Percentiles rank a stretch among this genome's conserved stretches.
phyloP scores from a whole-genome alignment of 306 rosid species.

The Clitoria ternatea region DNA sequence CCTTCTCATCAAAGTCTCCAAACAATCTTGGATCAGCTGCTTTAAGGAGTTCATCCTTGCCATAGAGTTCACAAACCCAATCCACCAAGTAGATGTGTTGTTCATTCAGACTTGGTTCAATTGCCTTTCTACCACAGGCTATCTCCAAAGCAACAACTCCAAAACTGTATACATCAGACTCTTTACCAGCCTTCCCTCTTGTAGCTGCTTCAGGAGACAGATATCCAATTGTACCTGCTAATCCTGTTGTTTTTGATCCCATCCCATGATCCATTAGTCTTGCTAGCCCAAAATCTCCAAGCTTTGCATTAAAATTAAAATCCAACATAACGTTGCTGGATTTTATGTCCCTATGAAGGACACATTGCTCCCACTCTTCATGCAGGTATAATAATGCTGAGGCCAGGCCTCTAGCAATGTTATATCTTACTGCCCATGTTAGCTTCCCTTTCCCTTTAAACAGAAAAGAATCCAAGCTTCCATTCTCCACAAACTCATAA shows the following conservation, averaged over 20 bases:
- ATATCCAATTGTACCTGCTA: conserved; percentile 42
- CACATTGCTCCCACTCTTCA: conserved; percentile 37
- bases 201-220: conserved; percentile 35
- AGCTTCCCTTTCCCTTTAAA: conserved; percentile 14
- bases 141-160: conserved; percentile 44
- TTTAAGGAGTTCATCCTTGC: neutral
- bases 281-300: conserved; percentile 45
- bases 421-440: conserved; percentile 32
- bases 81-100: conserved; percentile 20
- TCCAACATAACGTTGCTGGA: conserved; percentile 43
- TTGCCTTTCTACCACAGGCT: conserved; percentile 34
- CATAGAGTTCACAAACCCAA: conserved; percentile 33
- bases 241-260: conserved; percentile 24
- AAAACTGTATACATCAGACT: conserved; percentile 40
- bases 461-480: conserved; percentile 41
- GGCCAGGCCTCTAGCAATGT: conserved; percentile 32
- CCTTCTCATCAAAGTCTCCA: conserved; percentile 24
- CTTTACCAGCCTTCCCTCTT: conserved; percentile 32
- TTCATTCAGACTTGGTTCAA: conserved; percentile 5
- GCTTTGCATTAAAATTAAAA: conserved; percentile 28
- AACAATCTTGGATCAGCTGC: conserved; percentile 28
- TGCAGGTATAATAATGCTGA: conserved; percentile 36
- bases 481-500: conserved; percentile 39
- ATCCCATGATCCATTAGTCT: conserved; percentile 25
- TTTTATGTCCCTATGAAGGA: conserved; percentile 40